Evolutionary conservation across 768 basidiomycete species (phyloP), one percentile per base, ranked within the genome.

Genomic region (Tylopilus intermedius): DNA sequence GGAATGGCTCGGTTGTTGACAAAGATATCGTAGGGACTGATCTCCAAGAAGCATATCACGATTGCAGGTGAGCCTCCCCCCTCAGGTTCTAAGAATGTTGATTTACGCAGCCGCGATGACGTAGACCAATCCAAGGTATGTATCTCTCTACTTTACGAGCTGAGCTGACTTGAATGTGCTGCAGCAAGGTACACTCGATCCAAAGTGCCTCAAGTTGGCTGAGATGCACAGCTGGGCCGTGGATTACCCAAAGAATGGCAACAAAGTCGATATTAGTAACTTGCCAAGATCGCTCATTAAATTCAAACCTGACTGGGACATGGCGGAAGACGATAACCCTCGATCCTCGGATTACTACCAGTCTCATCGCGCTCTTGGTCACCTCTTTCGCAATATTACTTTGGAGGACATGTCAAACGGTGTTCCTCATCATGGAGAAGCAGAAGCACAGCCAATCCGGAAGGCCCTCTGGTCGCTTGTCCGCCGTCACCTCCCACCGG

Each of bases 251-350:
- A 91, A 90, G 69, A 83, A 84, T 56, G 89, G 88, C 8, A 78
- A 79, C 35, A 78, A 81, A 2, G 84, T 88, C 24, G 70, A 83
- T 45, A 70, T 85, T 27, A 69, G 72, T 22, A 61, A 68, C 4
- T 64, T 87, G 29, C 88, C 89, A 4, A 66, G 69, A 10, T 64
- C 72, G 0, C 71, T 87, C 14, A 86, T 88, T 42, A 74, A 75
- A 15, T 81, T 77, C 64, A 90, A 86, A 60, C 89, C 89, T 0
- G 89, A 91, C 63, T 91, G 89, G 89, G 80, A 88, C 53, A 77
- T 76, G 21, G 77, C 78, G 14, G 83, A 86, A 58, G 75, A 80
- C 15, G 71, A 76, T 44, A 65, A 71, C 6, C 79, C 79, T 21
- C 76, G 79, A 7, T 60, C 76, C 18, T 78, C 77, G 1, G 84